phyloP scores from a whole-genome alignment of 1,284 basidiomycete species.

The Melampsora abietis-canadensis region DNA sequence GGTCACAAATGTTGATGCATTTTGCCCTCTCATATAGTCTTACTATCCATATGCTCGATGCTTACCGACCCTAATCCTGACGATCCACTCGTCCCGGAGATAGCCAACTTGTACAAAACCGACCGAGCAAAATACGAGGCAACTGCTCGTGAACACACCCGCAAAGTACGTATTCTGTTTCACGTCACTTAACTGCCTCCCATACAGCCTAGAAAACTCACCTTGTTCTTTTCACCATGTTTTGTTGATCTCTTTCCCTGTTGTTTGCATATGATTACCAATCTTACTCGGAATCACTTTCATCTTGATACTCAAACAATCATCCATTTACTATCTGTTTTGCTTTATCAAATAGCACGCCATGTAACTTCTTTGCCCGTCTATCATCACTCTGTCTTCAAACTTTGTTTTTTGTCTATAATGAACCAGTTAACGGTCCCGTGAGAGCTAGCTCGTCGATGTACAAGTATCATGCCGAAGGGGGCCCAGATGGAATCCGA shows the following conservation, averaged over 20 bases:
- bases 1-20: not conserved
- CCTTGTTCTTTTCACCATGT: not conserved
- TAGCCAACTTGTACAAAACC: conserved; percentile 87
- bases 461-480: not conserved
- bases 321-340: not conserved
- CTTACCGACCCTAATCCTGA: conserved; percentile 95
- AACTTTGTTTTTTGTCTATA: conserved; percentile 9
- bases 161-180: conserved; percentile 27
- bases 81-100: conserved; percentile 68
- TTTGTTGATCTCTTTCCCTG: not conserved
- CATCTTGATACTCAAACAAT: not conserved
- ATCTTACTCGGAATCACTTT: not conserved
- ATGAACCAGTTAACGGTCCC: conserved; percentile 1
- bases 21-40: conserved; percentile 58
- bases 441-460: conserved; percentile 1
- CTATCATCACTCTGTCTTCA: not conserved
- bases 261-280: not conserved
- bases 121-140: conserved; percentile 88
- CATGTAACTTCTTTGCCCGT: conserved; percentile 7
- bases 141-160: conserved; percentile 71
- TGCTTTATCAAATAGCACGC: not conserved
- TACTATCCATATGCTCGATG: conserved; percentile 94
- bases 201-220: not conserved
- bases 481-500: not conserved
- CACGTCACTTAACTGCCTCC: not conserved